Percentiles rank a stretch among this genome's conserved stretches.
Evolutionary conservation across 2,329 filamentous ascomycete genomes (phyloP).

Genomic region (Zymoseptoria ardabiliae): DNA sequence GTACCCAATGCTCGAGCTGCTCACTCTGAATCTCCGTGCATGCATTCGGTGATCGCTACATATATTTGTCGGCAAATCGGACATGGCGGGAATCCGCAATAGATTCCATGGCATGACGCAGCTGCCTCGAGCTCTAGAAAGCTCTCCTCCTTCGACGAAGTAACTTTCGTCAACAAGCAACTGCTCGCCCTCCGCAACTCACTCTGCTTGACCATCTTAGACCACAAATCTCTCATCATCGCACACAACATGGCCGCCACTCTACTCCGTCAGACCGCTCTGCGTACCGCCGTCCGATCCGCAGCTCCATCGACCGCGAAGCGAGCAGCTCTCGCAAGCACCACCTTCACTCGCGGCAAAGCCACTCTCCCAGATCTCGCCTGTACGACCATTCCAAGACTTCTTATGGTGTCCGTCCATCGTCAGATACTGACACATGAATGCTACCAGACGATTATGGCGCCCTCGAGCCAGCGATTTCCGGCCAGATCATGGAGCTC

Average conservation of each 20-base stretch:
- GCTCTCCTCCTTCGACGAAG: background rate
- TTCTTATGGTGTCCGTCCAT: too few relatives aligned
- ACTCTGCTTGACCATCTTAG: background rate
- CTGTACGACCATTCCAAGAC: constrained; percentile 46
- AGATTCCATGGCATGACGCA: background rate
- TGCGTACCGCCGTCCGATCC: constrained; percentile 65
- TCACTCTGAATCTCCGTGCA: background rate
- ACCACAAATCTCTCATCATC: constrained; percentile 1
- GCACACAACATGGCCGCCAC: constrained; percentile 60
- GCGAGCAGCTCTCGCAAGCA: constrained; percentile 60
- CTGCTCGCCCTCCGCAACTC: background rate
- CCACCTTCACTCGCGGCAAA: constrained; percentile 76
- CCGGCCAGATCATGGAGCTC: constrained; percentile 90
- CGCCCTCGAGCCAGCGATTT: constrained; percentile 79
- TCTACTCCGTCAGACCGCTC: constrained; percentile 63
- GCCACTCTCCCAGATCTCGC: constrained; percentile 85
- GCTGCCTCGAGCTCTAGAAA: background rate
- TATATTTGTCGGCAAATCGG: background rate
- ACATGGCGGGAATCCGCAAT: background rate
- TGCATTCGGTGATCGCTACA: background rate
- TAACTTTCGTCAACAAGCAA: background rate
- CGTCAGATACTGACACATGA: constrained; percentile 2
- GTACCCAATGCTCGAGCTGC: background rate
- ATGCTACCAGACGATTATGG: constrained; percentile 74
- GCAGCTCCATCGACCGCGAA: constrained; percentile 52